These are phyloP conservation scores for Beauveria pseudobassiana DNA, from an alignment of 2,329 filamentous ascomycete genomes.

Conservation along the genomic window DNA sequence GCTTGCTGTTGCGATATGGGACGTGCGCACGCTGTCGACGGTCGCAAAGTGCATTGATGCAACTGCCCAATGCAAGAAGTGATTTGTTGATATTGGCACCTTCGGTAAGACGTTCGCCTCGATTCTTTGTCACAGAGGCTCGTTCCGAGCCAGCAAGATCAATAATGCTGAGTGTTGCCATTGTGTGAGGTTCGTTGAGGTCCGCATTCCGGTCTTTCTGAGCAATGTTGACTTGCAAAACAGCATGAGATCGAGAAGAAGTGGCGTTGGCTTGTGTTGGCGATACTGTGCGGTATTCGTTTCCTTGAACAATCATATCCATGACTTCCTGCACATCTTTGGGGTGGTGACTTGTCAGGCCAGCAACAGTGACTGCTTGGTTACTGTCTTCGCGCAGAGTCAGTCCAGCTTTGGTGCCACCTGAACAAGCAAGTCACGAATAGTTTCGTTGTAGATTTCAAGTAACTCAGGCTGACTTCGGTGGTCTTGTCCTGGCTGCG, in stretches of 20 bases:
- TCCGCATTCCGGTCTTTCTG: slow-evolving; percentile 90
- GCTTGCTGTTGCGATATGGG: slow-evolving; percentile 94
- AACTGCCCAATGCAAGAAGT: slow-evolving; percentile 84
- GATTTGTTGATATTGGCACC: slow-evolving; percentile 99
- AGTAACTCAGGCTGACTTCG: slow-evolving; percentile 85
- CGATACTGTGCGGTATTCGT: slow-evolving; percentile 90
- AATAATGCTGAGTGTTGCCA: slow-evolving; percentile 97
- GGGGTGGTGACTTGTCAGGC: slow-evolving; percentile 84
- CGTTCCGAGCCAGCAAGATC: slow-evolving; percentile 94
- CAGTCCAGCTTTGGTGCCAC: slow-evolving; percentile 72
- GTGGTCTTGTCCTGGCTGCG: slow-evolving; percentile 78
- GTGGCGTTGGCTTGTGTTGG: slow-evolving; percentile 96
- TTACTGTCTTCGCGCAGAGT: slow-evolving; percentile 94
- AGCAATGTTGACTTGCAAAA: slow-evolving; percentile 92
- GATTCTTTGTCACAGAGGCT: slow-evolving; percentile 92
- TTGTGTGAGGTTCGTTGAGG: slow-evolving; percentile 90
- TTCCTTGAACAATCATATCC: slow-evolving; percentile 97
- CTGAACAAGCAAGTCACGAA: slow-evolving; percentile 86
- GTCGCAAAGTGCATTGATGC: slow-evolving; percentile 97
- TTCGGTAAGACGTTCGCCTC: slow-evolving; percentile 82
- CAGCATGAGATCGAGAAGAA: slow-evolving; percentile 92
- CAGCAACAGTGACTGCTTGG: slow-evolving; percentile 83
- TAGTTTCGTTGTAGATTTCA: slow-evolving; percentile 99
- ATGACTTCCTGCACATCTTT: slow-evolving; percentile 93
- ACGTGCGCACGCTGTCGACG: slow-evolving; percentile 86